Evolutionary conservation across 2,329 filamentous ascomycete genomes (phyloP), one percentile per base, ranked within the genome.

Genomic region (Orbilia brochopaga): DNA sequence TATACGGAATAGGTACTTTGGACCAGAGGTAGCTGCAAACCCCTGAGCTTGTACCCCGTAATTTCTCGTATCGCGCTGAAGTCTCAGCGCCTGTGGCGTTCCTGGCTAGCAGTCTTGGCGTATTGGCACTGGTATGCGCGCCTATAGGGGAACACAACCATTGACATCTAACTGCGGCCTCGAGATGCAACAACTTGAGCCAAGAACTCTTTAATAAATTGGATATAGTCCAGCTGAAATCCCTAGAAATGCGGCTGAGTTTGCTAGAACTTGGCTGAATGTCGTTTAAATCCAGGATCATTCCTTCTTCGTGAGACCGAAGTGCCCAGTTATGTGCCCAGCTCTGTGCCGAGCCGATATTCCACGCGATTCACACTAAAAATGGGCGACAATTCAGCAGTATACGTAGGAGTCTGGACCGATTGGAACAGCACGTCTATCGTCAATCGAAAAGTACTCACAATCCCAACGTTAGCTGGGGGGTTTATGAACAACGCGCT

Each of bases 351-450:
- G 5, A 13, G 11, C 13, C 11, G n/a, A 17, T 42, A 13, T 4
- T 42, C 11, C 13, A 42, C 37, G 37, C 37, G 3, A 42, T 19
- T 51, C 11, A 19, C 4, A 51, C 46, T 4, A 51, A 51, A 23
- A 13, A 51, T 51, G 46, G 37, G 37, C 27, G 27, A 32, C 37
- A 42, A 42, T 17, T 42, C 37, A 15, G 37, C 40, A 0, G 32
- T 63, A 32, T 42, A 63, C 32, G 53, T 56, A 5, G 60, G 52
- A 8, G 32, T 42, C 17, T 56, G 60, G 60, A 37, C 46, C 17
- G 60, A 63, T 17, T 63, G 60, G 60, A 56, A 55, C 23, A 30
- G 35, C 13, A 63, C 60, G 8, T 63, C 52, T 10, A 19, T 42
- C 2, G 60, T 15, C 7, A n/a, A 24, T 32, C 23, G 40, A 17